phyloP scores from a whole-genome alignment of 1,284 basidiomycete genomes.

The Leccinum angustisporum region DNA sequence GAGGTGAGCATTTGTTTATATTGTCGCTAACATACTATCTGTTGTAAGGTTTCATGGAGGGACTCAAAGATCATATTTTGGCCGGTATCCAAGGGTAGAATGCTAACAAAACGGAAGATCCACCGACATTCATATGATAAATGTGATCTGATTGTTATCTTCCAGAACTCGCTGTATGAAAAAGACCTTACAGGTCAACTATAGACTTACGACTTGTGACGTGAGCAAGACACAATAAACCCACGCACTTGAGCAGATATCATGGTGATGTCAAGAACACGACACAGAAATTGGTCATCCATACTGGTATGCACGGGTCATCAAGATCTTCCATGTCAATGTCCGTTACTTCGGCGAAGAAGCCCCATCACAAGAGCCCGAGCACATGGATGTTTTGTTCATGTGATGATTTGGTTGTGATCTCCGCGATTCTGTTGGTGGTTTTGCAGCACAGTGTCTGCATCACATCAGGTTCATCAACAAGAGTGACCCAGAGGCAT shows the following conservation, averaged over 20 bases:
- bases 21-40: not conserved
- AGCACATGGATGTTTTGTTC: not conserved
- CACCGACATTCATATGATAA: not conserved
- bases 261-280: not conserved
- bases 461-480: not conserved
- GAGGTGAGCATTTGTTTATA: not conserved
- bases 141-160: not conserved
- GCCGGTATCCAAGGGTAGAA: not conserved
- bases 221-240: not conserved
- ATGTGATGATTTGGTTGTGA: not conserved
- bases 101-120: not conserved
- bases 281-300: not conserved
- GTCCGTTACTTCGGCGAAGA: not conserved
- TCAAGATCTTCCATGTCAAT: not conserved
- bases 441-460: not conserved
- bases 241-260: not conserved
- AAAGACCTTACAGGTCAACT: not conserved
- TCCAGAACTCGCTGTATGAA: not conserved
- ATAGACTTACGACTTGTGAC: not conserved
- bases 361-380: not conserved
- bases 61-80: not conserved
- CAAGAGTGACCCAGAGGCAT: not conserved
- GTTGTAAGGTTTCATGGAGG: not conserved
- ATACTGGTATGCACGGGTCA: not conserved
- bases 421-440: too few relatives aligned